Evolutionary conservation across 345 rosid genomes (phyloP), one percentile per base, ranked within the genome.

Genomic region (Schrenkiella parvula): DNA sequence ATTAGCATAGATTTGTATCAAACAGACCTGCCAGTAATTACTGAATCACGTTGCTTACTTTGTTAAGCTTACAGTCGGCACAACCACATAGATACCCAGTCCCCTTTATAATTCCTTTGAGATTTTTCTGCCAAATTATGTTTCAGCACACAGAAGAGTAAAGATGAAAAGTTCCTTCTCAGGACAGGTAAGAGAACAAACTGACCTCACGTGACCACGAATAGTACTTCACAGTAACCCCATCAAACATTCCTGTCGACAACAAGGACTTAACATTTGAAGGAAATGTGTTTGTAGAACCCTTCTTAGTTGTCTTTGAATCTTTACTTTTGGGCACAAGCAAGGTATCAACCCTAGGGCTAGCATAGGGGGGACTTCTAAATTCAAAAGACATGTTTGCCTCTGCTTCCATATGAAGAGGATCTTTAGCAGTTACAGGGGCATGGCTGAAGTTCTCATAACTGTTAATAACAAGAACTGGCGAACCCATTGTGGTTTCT

Each of bases 31-130:
- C 4, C 44, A 44, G 62, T 56, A 56, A 43, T 15, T 34, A 59
- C 64, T 50, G 53, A 67, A 70, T 56, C 39, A 50, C 18, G 35
- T 17, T 70, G 59, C 83, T 81, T 77, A 90, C 97, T 89, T 87
- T 93, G 28, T 86, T 69, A 64, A 75, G 79, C 42, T 87, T 85
- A 77, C 98, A 93, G 37, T 81, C 75, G 60, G 80, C 77, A 63
- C 98, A 90, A 37, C 96, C 90, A 41, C 98, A 93, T 52, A 86
- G 91, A 83, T 90, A 93, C 60, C 98, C 98, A 29, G 92, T 83
- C 72, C 89, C 98, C 75, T 86, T 90, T 75, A 93, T 83, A 43
- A 83, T 29, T 21, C 92, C 98, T 1, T 86, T 78, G 48, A 90
- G 88, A 78, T 85, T 93, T 93, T 85, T 66, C 80, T 77, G 77